Conservation (phyloP, 805 yeast species). For the Lipomyces kockii region DNA sequence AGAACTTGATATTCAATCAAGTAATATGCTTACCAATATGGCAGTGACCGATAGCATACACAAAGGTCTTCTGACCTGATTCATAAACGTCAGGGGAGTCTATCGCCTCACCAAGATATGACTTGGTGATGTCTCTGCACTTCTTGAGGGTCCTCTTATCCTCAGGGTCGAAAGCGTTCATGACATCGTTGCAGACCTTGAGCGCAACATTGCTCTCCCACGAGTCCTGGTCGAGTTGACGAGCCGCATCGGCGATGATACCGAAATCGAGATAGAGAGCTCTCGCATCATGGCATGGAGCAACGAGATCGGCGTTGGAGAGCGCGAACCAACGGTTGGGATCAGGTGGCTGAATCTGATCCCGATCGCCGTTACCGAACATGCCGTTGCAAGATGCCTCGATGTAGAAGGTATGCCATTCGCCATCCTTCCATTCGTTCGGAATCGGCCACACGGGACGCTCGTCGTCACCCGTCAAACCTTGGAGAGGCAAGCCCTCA, state of each 20-base stretch:
- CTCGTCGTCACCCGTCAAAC: conserved; percentile 78
- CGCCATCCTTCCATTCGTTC: conserved; percentile 53
- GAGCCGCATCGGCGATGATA: conserved; percentile 88
- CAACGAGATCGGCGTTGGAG: conserved; percentile 72
- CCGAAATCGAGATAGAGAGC: conserved; percentile 79
- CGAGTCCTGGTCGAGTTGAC: conserved; percentile 73
- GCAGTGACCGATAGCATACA: conserved; percentile 89
- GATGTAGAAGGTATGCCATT: conserved; percentile 70
- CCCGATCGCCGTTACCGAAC: conserved; percentile 74
- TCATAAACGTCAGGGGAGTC: conserved; percentile 67
- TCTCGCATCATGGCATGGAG: conserved; percentile 81
- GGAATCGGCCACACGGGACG: conserved; percentile 77
- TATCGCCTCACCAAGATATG: conserved; percentile 65
- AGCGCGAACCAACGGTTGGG: conserved; percentile 73
- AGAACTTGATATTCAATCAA: neutral
- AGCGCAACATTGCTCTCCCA: conserved; percentile 88
- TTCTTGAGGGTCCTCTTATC: conserved; percentile 60
- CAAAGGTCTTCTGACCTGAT: conserved; percentile 54
- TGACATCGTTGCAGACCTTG: conserved; percentile 76
- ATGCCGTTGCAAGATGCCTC: conserved; percentile 95
- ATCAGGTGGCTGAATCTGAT: conserved; percentile 66
- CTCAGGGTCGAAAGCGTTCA: conserved; percentile 78
- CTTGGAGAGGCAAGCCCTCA: conserved; percentile 73
- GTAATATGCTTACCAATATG: conserved; percentile 25
- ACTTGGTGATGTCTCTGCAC: conserved; percentile 69